Percentiles rank a stretch among this genome's conserved stretches.
These are phyloP conservation scores for Cucurbita argyrosperma DNA, from an alignment of 306 rosid genomes.

Conservation along the genomic window DNA sequence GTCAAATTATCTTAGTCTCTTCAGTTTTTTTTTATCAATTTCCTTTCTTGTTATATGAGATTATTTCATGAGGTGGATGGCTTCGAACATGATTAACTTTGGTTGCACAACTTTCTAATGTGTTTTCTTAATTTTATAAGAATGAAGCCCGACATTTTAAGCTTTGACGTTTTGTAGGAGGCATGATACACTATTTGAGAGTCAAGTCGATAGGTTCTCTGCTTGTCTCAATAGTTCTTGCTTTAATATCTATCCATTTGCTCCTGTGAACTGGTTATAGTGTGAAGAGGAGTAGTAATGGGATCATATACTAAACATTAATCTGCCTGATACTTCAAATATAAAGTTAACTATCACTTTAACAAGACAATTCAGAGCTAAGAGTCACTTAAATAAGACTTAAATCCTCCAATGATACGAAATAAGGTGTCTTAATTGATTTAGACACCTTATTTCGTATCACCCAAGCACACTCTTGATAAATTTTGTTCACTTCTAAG, in stretches of 20 bases:
- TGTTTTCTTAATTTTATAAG: neutral
- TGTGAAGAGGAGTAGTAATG: neutral
- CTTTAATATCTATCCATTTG: neutral
- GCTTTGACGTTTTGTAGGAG: neutral
- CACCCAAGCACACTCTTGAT: neutral
- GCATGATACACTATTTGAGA: neutral
- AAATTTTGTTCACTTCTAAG: neutral
- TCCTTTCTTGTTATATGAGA: neutral
- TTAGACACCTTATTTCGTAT: neutral
- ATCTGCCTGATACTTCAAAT: neutral
- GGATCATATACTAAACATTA: neutral
- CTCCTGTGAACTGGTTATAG: neutral
- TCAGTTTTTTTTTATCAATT: neutral
- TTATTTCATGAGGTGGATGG: neutral
- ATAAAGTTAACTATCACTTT: neutral
- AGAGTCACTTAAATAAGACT: neutral
- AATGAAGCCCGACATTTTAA: neutral
- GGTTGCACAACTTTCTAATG: neutral
- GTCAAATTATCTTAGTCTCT: neutral
- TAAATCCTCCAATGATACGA: no score
- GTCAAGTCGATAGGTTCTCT: neutral
- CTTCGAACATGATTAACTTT: neutral
- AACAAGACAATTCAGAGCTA: neutral
- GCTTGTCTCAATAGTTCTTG: neutral
- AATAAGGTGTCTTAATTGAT: no score